Base-by-base conservation (phyloP, 257 asterid species). In the Fraxinus excelsior region DNA sequence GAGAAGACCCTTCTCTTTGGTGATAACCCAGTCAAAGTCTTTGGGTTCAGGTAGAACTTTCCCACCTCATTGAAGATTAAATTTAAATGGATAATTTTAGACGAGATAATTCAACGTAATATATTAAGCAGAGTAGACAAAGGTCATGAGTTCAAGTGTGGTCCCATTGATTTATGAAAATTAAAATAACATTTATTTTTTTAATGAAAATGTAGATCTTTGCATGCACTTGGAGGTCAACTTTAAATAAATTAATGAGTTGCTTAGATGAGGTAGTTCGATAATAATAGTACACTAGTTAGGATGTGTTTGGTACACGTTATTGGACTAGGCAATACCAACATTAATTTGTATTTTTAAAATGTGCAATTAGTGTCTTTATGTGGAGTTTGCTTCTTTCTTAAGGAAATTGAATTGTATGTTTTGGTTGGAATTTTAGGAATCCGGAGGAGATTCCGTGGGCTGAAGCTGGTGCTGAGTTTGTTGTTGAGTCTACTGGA, bases 401-500 rank as follows among this genome's bases (percentile, higher is more conserved):
- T 49, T 16, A 3, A 12, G 58, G 58, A 49, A 49, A 16, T 13
- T 49, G 21, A 49, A 58, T 21, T 2, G 8, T 23, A 58, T n/a
- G 7, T 58, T n/a, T 58, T 46, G 65, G 37, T 23, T 49, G 2
- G 5, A 14, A 58, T 29, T 73, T 11, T 38, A 90, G 93, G 83
- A 87, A 87, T 26, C 92, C 96, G 11, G 96, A 91, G 85, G 93
- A 90, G 82, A 90, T 90, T 67, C 92, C 96, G 82, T 90, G 93
- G 96, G 96, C 56, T 66, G 89, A 84, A 65, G 85, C 87, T 77
- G 96, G 96, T 71, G 96, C 96, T 74, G 96, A 91, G 7, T 91
- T 71, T 73, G 85, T 91, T 65, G 91, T 91, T 56, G 96, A 91
- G 86, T 89, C 94, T 6, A 91, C 96, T 81, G 96, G 96, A 62